Base-by-base conservation (phyloP, 805 yeast genomes). In the Candida sonorensis region DNA sequence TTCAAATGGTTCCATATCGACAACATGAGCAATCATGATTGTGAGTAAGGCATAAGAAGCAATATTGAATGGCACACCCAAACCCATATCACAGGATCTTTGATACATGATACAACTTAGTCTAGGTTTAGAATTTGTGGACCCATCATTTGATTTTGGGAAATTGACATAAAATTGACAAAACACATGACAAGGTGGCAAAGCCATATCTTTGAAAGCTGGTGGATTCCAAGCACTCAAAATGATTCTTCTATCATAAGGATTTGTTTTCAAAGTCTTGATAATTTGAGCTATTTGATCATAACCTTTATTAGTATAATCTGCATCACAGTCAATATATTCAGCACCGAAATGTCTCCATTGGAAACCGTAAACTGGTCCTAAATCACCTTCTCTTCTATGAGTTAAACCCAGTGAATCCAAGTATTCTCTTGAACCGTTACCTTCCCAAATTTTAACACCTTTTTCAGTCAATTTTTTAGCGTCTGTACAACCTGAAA, bases 341-440 rank as follows among this genome's bases (percentile, higher is more conserved):
- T 83, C 77, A 5, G 99, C 98, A 27, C 98, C 98, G 57, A 92
- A 92, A 59, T 92, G 98, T 50, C 99, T 77, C 99, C 99, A 92
- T 59, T 92, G 99, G 62, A 92, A 92, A 0, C 99, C 99, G 55
- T 92, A 92, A 3, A 92, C 97, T 2, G 99, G 98, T 1, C 99
- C 99, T 46, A 92, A 59, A 60, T 92, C 99, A 34, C 97, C 97
- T 48, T 77, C 96, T 37, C 87, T 67, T 53, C 95, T 77, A 37
- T 82, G 67, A 0, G 69, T 69, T 28, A 92, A 69, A 1, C 97
- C 98, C 23, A 87, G 61, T 4, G 75, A 69, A 55, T 92, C 97
- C 34, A 92, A 64, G 54, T 75, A 92, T 57, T 86, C 95, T 39
- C 97, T 68, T 23, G 95, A 83, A 9, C 97, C 98, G 55, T 92